Evolutionary conservation across 495 filamentous ascomycete species (phyloP), one percentile per base, ranked within the genome.

Genomic region (Podospora fimiseda): DNA sequence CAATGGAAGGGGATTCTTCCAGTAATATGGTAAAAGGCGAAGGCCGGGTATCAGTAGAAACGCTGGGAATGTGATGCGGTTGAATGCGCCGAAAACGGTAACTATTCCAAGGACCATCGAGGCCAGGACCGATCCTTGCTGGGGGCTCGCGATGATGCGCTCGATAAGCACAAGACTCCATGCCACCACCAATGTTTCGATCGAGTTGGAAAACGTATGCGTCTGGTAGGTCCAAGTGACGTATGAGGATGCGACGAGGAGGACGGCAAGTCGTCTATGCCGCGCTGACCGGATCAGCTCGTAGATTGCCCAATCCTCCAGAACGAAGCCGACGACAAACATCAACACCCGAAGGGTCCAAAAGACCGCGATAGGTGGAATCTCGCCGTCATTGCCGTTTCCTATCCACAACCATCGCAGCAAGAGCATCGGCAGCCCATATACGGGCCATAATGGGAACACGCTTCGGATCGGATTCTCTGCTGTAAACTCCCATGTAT

Each of bases 221-320:
- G 88, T 95, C 73, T 98, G 93, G 73, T 88, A 95, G 39, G 94
- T 96, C 94, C 93, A 97, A 43, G 93, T 97, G 58, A 96, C 92
- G 70, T 97, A 98, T 19, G 88, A 94, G 14, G 93, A 97, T 40
- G 91, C 91, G 46, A 95, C 83, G 44, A 97, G 71, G 24, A 90
- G 74, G 37, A 93, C 73, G 16, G 88, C 88, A 36, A 81, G 72
- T 57, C 77, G 80, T 51, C 89, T 81, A 60, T 90, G 82, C 48
- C 83, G 80, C 55, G 82, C 80, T 21, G 84, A 85, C 53, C 81
- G 83, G 23, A 95, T 80, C 43, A 96, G 76, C 61, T 98, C 94
- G 74, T 95, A 83, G 48, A 97, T 79, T 11, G 92, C 93, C 91
- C 93, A 96, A 71, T 98, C 93, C 67, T 96, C 92, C 41, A 98